A percentile compares a stretch with the other conserved stretches of the same genome.
Evolutionary conservation across 2,329 filamentous ascomycete species (phyloP).

Genomic region (Zopfia rhizophila): DNA sequence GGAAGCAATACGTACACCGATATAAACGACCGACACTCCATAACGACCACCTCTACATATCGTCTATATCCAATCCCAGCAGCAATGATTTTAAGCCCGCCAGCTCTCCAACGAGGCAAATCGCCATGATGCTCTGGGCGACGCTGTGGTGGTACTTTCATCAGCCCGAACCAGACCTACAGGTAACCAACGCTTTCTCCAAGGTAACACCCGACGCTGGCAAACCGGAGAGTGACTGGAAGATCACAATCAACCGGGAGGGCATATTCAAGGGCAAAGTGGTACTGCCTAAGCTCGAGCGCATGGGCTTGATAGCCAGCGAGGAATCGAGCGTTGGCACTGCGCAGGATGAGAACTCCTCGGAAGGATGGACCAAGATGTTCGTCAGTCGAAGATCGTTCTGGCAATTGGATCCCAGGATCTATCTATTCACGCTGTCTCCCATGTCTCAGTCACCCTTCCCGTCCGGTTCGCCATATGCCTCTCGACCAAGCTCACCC

Average conservation of each 20-base stretch:
- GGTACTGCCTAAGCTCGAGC: slow-evolving; percentile 87
- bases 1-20: slow-evolving; percentile 64
- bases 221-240: slow-evolving; percentile 85
- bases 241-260: slow-evolving; percentile 82
- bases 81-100: slow-evolving; percentile 82
- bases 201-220: slow-evolving; percentile 72
- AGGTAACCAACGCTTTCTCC: slow-evolving; percentile 71
- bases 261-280: slow-evolving; percentile 88
- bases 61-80: slow-evolving; percentile 86
- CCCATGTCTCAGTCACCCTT: slow-evolving; percentile 65
- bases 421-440: slow-evolving; percentile 87
- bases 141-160: slow-evolving; percentile 98
- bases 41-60: slow-evolving; percentile 88
- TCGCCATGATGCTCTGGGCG: slow-evolving; percentile 97
- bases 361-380: slow-evolving; percentile 79
- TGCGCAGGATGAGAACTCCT: slow-evolving; percentile 68
- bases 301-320: slow-evolving; percentile 86
- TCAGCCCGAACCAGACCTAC: slow-evolving; percentile 76
- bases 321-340: slow-evolving; percentile 80
- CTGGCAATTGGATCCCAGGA: slow-evolving; percentile 88
- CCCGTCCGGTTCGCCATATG: slow-evolving; percentile 61
- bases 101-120: slow-evolving; percentile 83
- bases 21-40: slow-evolving; percentile 80
- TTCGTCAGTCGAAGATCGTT: slow-evolving; percentile 84
- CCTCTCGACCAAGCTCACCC: slow-evolving; percentile 64